Evolutionary conservation across 2,329 filamentous ascomycete genomes (phyloP), one percentile per base, ranked within the genome.

Genomic region (Fusarium nematophilum): DNA sequence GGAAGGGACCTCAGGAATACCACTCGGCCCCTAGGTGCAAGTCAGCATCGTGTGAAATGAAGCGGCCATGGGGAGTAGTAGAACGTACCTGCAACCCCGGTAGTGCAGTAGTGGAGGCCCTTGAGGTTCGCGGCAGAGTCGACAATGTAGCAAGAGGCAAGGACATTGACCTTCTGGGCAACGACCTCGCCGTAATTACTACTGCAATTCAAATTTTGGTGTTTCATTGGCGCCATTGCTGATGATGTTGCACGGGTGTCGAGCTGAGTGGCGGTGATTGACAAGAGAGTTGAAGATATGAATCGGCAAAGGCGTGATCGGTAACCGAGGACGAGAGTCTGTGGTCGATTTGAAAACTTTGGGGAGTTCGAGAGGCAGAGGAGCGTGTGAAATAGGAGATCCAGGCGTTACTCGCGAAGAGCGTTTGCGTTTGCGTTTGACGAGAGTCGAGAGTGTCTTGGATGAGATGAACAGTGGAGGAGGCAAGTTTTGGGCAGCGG

Each of bases 61-160:
- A 36, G n/a, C 29, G 25, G 8, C 3, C 14, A 25, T 45, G 9
- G 21, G 27, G 31, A 43, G 38, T 45, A 26, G 51, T 29, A 49
- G 15, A 49, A 77, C 84, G 59, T 83, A 90, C 88, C 90, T 85
- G 89, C 85, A 81, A 87, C 90, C 86, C 88, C 86, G 82, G 91
- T 93, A 91, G 93, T 93, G 87, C 90, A 96, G 88, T 96, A 97
- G 83, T 96, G 93, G 81, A 95, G 90, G 76, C 91, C 91, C 76
- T 89, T 88, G 71, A 97, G 84, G 73, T 82, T 84, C 76, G 87
- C 84, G 69, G 88, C 84, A 72, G 81, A 81, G 78, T 93, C 88
- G 77, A 94, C 91, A 71, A 91, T 82, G 81, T 97, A 97, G 86
- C 92, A 96, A 77, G 89, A 93, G 80, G 93, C 93, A 81, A 94